A percentile compares a stretch with the other conserved stretches of the same genome.
phyloP scores from a whole-genome alignment of 73 alveolate genomes.

The Paramecium sonneborni region DNA sequence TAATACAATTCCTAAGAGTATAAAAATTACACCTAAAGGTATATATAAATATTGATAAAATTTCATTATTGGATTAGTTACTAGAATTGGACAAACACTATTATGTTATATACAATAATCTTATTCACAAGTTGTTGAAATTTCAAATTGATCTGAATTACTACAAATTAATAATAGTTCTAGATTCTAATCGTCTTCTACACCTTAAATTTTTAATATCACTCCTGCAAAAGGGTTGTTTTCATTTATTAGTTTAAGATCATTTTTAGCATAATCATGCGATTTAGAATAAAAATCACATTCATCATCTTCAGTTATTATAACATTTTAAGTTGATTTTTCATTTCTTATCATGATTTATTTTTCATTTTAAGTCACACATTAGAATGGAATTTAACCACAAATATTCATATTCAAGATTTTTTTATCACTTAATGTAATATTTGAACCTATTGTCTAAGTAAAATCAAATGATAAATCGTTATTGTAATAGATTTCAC shows the following conservation, averaged over 20 bases:
- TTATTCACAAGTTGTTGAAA: not conserved
- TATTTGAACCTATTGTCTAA: too few relatives aligned
- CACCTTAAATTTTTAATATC: not conserved
- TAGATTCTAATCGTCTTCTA: not conserved
- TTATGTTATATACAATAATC: not conserved
- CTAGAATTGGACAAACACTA: not conserved
- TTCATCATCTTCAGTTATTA: not conserved
- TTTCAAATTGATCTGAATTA: not conserved
- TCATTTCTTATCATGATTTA: not conserved
- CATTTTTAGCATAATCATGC: not conserved
- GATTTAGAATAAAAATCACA: not conserved
- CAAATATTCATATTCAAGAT: not conserved
- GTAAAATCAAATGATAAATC: not conserved
- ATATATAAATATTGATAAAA: not conserved
- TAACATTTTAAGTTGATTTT: not conserved
- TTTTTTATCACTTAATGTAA: not conserved
- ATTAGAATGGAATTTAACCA: not conserved
- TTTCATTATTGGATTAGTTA: not conserved
- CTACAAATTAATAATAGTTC: not conserved
- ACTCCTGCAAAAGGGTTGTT: constrained; percentile 24
- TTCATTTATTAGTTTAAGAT: not conserved
- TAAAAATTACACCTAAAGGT: not conserved
- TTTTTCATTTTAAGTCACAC: not conserved
- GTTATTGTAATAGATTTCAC: not conserved
- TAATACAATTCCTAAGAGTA: not conserved